Evolutionary conservation across 805 yeast genomes (phyloP).

Genomic region (Jamesozyma hellenica): DNA sequence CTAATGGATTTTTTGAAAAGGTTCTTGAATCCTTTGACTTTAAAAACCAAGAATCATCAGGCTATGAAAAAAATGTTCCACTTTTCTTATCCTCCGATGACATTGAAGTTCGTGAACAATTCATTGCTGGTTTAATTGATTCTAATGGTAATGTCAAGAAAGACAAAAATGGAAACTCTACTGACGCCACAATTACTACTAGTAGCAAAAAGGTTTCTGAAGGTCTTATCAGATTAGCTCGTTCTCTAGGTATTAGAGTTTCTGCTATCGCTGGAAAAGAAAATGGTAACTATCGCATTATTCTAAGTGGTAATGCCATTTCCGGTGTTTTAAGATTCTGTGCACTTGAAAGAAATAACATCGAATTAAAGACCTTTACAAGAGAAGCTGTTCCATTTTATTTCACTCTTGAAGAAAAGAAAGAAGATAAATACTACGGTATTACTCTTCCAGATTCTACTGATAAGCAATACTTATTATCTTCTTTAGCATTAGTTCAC

Average conservation of each 20-base stretch:
- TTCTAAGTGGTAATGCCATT: conserved; percentile 13
- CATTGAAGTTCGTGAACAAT: conserved; percentile 33
- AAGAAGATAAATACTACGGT: conserved; percentile 34
- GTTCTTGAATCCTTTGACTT: conserved; percentile 8
- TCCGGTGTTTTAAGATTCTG: conserved; percentile 12
- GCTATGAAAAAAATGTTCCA: conserved; percentile 26
- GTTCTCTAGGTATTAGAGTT: conserved; percentile 35
- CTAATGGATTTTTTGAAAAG: conserved; percentile 15
- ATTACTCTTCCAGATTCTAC: conserved; percentile 32
- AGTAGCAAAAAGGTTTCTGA: conserved; percentile 18
- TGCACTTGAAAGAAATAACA: neutral
- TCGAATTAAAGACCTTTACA: conserved; percentile 8
- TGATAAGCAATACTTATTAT: conserved; percentile 36
- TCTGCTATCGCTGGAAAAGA: conserved; percentile 10
- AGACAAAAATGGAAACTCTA: neutral
- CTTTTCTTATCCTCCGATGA: conserved; percentile 23
- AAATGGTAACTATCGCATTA: conserved; percentile 1
- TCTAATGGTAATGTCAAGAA: conserved; percentile 26
- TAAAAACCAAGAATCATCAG: no score
- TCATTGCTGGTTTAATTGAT: conserved; percentile 36
- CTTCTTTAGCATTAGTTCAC: conserved; percentile 31
- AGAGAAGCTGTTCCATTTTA: no score
- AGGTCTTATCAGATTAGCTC: conserved; percentile 30
- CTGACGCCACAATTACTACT: conserved; percentile 26
- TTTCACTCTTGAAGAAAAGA: conserved; percentile 25